phyloP scores from a whole-genome alignment of 2,329 filamentous ascomycete genomes.

The Verticillium albo-atrum region DNA sequence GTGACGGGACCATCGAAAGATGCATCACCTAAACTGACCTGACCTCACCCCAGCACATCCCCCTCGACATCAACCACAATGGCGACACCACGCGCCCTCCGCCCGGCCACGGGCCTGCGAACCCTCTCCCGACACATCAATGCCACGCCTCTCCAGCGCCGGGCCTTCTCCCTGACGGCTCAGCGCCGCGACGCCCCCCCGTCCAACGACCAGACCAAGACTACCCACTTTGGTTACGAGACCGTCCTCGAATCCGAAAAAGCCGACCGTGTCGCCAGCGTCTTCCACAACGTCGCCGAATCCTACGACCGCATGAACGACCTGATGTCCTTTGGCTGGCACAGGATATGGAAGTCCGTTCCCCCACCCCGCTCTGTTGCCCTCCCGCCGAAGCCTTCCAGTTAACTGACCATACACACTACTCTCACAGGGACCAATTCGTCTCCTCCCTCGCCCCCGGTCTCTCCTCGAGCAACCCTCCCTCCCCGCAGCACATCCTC shows the following conservation, averaged over 20 bases:
- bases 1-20: not conserved
- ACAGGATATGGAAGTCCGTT: constrained; percentile 82
- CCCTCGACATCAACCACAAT: not conserved
- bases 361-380: not conserved
- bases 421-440: constrained; percentile 73
- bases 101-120: not conserved
- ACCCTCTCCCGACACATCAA: not conserved
- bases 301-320: constrained; percentile 99
- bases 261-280: constrained; percentile 65
- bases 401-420: not conserved
- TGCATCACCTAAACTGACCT: not conserved
- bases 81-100: not conserved
- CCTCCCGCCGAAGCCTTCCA: not conserved
- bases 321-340: constrained; percentile 95
- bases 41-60: not conserved
- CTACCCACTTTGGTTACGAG: constrained; percentile 89
- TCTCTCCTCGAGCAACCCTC: constrained; percentile 39
- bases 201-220: constrained; percentile 34
- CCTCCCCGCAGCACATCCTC: constrained; percentile 66
- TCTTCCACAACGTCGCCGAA: constrained; percentile 92
- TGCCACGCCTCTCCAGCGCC: not conserved
- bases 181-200: not conserved
- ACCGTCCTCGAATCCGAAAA: constrained; percentile 80
- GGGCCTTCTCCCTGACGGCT: not conserved
- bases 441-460: constrained; percentile 88